Conservation (phyloP, 352 stramenopile species). For the Phytophthora megakarya region DNA sequence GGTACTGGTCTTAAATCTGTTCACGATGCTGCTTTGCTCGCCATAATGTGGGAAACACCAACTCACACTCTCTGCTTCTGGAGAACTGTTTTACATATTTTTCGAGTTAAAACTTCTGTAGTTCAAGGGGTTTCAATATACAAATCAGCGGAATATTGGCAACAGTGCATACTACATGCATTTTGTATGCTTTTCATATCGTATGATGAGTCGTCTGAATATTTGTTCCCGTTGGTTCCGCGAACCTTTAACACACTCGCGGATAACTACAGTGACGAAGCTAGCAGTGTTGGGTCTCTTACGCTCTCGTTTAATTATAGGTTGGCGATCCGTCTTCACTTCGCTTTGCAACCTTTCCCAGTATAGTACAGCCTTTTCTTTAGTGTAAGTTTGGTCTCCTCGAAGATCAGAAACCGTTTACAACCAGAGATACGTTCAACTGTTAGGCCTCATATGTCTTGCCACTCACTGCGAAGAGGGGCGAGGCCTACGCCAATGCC, state of each 20-base stretch:
- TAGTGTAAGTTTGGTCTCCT: neutral
- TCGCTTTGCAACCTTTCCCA: constrained; percentile 2
- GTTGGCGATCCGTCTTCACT: neutral
- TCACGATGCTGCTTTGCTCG: neutral
- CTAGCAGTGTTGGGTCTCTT: neutral
- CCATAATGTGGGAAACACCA: constrained; percentile 12
- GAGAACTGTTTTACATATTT: constrained; percentile 9
- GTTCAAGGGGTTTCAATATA: constrained; percentile 19
- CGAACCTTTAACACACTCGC: neutral
- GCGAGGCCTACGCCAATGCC: constrained; percentile 14
- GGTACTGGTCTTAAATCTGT: neutral
- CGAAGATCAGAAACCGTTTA: neutral
- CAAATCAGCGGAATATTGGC: constrained; percentile 1
- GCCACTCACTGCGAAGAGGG: constrained; percentile 4
- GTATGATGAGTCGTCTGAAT: too few species aligned
- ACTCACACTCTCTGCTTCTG: neutral
- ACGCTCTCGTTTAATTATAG: neutral
- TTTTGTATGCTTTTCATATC: constrained; percentile 8
- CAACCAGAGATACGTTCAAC: neutral
- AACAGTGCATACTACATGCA: constrained; percentile 20
- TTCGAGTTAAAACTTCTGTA: constrained; percentile 5
- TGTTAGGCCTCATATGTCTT: constrained; percentile 1
- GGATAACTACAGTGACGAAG: constrained; percentile 10
- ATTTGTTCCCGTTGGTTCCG: too few species aligned
- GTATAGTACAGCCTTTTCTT: constrained; percentile 6